Evolutionary conservation across 257 asterid genomes (phyloP).

Genomic region (Galeopsis tetrahit): DNA sequence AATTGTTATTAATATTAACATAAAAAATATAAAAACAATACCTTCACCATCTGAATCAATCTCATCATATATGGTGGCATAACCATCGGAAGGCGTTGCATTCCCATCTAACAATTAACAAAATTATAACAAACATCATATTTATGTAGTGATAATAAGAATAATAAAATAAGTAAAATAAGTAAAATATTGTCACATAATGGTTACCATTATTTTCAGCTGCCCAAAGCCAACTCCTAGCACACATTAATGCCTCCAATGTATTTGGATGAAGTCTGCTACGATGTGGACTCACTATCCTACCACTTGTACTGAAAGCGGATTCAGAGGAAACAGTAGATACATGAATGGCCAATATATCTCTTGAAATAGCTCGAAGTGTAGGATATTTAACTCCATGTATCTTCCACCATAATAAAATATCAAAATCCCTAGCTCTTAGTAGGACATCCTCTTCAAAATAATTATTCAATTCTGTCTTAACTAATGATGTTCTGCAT

Average conservation of each 20-base stretch:
- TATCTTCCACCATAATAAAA: slow-evolving; percentile 3
- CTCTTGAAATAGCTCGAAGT: background rate
- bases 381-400: background rate
- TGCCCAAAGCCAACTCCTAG: background rate
- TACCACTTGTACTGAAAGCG: slow-evolving; percentile 10
- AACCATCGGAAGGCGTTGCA: too few relatives aligned
- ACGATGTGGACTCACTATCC: background rate
- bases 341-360: background rate
- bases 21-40: too few relatives aligned
- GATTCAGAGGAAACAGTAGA: background rate
- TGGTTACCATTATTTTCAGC: background rate
- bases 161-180: too few relatives aligned
- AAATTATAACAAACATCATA: too few relatives aligned
- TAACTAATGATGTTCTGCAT: background rate
- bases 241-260: slow-evolving; percentile 4
- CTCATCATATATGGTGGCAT: too few relatives aligned
- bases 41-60: too few relatives aligned
- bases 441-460: background rate
- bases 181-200: too few relatives aligned
- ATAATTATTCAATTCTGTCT: background rate
- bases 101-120: too few relatives aligned
- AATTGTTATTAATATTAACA: too few relatives aligned
- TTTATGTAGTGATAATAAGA: too few relatives aligned
- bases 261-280: slow-evolving; percentile 2
- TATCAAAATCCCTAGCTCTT: background rate